Base-by-base conservation (phyloP, 805 yeast genomes). In the Cyberlindnera amylophila region DNA sequence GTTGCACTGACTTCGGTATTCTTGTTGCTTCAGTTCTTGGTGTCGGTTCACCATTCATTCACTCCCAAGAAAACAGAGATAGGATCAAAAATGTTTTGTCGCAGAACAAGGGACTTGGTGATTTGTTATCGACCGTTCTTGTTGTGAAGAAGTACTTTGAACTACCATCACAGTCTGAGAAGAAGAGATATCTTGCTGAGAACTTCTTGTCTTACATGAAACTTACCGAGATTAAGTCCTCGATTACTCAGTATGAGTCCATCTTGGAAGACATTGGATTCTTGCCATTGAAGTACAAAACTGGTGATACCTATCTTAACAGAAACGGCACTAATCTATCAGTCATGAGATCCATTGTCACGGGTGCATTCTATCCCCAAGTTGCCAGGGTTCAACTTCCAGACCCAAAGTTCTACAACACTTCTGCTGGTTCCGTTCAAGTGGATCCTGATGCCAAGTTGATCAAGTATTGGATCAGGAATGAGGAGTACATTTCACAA, bases 341-440 rank as follows among this genome's bases (percentile, higher is more conserved):
- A 3, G 66, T 90, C 0, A 51, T 88, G 1, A 71, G 79, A 17
- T 77, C 95, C 0, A 71, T 91, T 2, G 64, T 89, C 15, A 80
- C 95, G 0, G 95, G 95, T 3, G 74, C 96, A 0, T 77, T 82
- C 52, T 86, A 83, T 54, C 98, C 98, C 0, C 83, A 85, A 42
- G 69, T 88, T 27, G 90, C 93, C 0, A 71, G 87, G 47, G 86
- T 88, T 4, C 88, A 84, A 54, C 66, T 78, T 16, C 97, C 98
- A 0, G 89, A 87, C 47, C 78, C 90, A 3, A 86, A 85, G 55
- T 91, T 66, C 59, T 65, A 79, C 34, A 74, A 80, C 29, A 78
- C 87, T 1, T 66, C 81, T 27, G 72, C 80, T 0, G 99, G 99
- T 17, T 76, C 97, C 0, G 73, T 91, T 34, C 90, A 86, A 41